Percentiles rank a stretch among this genome's conserved stretches.
Evolutionary conservation across 352 stramenopile species (phyloP).

Genomic region (Ophiocytium majus): DNA sequence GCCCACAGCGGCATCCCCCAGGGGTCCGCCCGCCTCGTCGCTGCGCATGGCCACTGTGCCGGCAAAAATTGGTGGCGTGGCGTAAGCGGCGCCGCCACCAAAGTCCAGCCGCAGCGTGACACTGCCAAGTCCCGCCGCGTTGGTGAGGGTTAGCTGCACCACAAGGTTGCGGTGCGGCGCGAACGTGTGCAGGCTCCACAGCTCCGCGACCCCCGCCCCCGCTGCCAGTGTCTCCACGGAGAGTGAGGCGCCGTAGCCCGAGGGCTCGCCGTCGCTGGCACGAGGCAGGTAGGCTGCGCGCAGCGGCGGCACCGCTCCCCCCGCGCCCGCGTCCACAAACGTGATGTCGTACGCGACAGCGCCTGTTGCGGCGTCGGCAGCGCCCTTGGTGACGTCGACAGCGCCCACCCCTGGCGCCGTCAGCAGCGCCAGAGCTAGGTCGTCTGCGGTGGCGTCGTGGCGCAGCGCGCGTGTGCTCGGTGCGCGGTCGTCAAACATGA

Average conservation of each 20-base stretch:
- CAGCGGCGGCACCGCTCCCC: conserved; percentile 39
- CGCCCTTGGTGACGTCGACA: background rate
- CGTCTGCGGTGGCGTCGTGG: background rate
- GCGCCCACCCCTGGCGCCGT: background rate
- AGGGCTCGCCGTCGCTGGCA: background rate
- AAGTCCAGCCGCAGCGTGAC: conserved; percentile 41
- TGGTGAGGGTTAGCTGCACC: conserved; percentile 27
- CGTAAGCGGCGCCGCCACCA: background rate
- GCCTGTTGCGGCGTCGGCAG: background rate
- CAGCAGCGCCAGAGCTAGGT: background rate
- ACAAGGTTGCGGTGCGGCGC: conserved; percentile 35
- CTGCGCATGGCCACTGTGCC: background rate
- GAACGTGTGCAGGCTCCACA: conserved; percentile 45
- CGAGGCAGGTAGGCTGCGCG: background rate
- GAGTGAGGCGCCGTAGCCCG: conserved; percentile 31
- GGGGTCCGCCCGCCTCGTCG: background rate
- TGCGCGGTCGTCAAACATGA: background rate
- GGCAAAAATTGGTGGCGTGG: background rate
- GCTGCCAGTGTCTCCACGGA: conserved; percentile 23
- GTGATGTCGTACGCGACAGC: background rate
- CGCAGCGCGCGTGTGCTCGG: background rate
- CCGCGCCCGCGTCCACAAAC: conserved; percentile 1
- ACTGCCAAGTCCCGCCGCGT: background rate
- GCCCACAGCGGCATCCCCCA: background rate
- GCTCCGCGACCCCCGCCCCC: conserved; percentile 28